Conservation (phyloP, 106 monocot species). For the Platanthera guangdongensis region DNA sequence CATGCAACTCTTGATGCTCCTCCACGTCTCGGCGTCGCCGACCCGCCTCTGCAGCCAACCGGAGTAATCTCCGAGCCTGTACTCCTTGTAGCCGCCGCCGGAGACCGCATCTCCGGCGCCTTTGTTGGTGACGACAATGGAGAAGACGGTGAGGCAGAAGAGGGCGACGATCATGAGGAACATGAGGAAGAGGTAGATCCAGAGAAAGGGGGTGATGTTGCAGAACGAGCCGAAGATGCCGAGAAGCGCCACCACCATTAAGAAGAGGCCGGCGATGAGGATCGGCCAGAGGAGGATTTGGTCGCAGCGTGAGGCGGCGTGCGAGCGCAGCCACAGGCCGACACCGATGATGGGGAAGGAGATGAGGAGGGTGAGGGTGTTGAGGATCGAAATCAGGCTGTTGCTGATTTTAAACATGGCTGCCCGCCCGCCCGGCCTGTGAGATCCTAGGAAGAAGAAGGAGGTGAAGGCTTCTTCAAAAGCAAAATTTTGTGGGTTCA, state of each 20-base stretch:
- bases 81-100: slow-evolving; percentile 24
- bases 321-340: slow-evolving; percentile 25
- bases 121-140: slow-evolving; percentile 29
- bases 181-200: slow-evolving; percentile 39
- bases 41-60: slow-evolving; percentile 33
- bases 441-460: too few species aligned
- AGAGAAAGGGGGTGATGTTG: slow-evolving; percentile 26
- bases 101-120: slow-evolving; percentile 16
- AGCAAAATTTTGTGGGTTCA: too few species aligned
- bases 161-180: slow-evolving; percentile 37
- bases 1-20: slow-evolving; percentile 31
- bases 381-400: slow-evolving; percentile 21
- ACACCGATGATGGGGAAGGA: slow-evolving; percentile 28
- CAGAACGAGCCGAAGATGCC: slow-evolving; percentile 47
- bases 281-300: slow-evolving; percentile 14
- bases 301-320: slow-evolving; percentile 25
- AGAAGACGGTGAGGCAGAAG: slow-evolving; percentile 23
- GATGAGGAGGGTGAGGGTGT: slow-evolving; percentile 23
- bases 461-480: too few species aligned
- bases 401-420: slow-evolving; percentile 41
- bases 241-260: slow-evolving; percentile 23
- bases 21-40: slow-evolving; percentile 16
- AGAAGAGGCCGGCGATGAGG: slow-evolving; percentile 20
- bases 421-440: neutral
- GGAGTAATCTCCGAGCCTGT: slow-evolving; percentile 33